Evolutionary conservation across 2,329 filamentous ascomycete genomes (phyloP).

Genomic region (Fusarium luffae): DNA sequence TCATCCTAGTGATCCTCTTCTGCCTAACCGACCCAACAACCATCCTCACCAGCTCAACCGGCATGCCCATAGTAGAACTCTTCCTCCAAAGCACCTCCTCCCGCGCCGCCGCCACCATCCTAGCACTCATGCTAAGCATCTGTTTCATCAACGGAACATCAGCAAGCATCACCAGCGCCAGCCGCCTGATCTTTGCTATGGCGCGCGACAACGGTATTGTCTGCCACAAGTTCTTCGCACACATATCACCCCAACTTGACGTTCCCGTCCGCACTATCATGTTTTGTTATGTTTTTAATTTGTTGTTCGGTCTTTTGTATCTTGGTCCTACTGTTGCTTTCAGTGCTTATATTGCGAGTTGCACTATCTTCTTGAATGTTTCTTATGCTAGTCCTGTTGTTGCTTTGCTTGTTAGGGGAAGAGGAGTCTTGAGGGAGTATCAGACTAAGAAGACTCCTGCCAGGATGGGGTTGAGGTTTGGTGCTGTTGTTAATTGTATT

Average conservation of each 20-base stretch:
- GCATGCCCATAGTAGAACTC: conserved; percentile 60
- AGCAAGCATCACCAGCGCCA: conserved; percentile 53
- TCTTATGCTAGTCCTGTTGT: conserved; percentile 32
- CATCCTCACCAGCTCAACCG: conserved; percentile 52
- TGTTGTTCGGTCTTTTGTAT: conserved; percentile 33
- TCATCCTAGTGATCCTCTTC: conserved; percentile 57
- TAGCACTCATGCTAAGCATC: conserved; percentile 53
- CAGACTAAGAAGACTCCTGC: conserved; percentile 13
- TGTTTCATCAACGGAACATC: conserved; percentile 60
- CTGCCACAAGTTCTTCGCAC: conserved; percentile 21
- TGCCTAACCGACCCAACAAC: conserved; percentile 52
- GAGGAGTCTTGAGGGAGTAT: conserved; percentile 1
- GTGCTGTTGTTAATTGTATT: neutral
- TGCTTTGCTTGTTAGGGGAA: conserved; percentile 17
- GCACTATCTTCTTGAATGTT: conserved; percentile 35
- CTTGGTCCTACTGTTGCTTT: conserved; percentile 33
- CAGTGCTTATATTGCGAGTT: conserved; percentile 31
- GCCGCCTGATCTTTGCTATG: conserved; percentile 54
- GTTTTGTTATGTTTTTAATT: conserved; percentile 29
- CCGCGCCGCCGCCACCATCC: conserved; percentile 52
- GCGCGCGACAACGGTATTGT: conserved; percentile 36
- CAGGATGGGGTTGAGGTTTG: neutral
- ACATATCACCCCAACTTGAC: conserved; percentile 20
- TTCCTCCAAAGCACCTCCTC: conserved; percentile 56
- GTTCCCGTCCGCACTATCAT: conserved; percentile 27